These are phyloP conservation scores for Pythium rishiriense DNA, from an alignment of 352 stramenopile genomes.

Conservation along the genomic window DNA sequence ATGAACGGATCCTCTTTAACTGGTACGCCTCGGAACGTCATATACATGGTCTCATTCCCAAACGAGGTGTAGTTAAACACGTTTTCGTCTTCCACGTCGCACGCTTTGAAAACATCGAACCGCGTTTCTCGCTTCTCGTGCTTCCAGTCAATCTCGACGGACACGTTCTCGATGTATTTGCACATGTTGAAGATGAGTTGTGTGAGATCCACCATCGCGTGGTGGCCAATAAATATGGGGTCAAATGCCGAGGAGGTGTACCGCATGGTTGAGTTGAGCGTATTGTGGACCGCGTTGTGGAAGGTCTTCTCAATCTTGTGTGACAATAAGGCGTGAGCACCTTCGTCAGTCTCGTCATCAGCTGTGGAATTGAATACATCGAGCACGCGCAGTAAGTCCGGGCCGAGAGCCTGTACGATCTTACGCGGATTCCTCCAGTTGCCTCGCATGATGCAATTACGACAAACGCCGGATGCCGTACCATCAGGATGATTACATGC, in stretches of 20 bases:
- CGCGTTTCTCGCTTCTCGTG: not conserved
- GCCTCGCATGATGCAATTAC: slow-evolving; percentile 24
- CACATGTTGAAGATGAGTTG: slow-evolving; percentile 29
- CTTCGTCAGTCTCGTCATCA: slow-evolving; percentile 1
- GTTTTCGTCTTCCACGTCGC: slow-evolving; percentile 11
- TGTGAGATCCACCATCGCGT: slow-evolving; percentile 27
- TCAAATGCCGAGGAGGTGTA: slow-evolving; percentile 26
- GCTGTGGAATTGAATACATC: slow-evolving; percentile 20
- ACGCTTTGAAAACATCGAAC: slow-evolving; percentile 21
- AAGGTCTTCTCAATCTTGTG: slow-evolving; percentile 22
- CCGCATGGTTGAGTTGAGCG: slow-evolving; percentile 26
- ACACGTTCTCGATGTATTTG: slow-evolving; percentile 16
- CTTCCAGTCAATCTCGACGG: slow-evolving; percentile 10
- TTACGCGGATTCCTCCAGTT: slow-evolving; percentile 20
- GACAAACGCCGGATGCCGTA: slow-evolving; percentile 11
- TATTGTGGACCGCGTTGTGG: slow-evolving; percentile 31
- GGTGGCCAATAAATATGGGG: slow-evolving; percentile 29
- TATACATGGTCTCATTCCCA: slow-evolving; percentile 19
- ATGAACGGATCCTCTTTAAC: slow-evolving; percentile 19
- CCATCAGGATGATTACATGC: slow-evolving; percentile 24
- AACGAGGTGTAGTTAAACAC: slow-evolving; percentile 11
- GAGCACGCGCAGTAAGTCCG: slow-evolving; percentile 19
- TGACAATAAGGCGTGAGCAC: slow-evolving; percentile 10
- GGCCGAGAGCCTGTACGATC: slow-evolving; percentile 17
- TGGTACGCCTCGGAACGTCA: slow-evolving; percentile 5